Conservation (phyloP, 495 filamentous ascomycete genomes). For the Daldinia decipiens region DNA sequence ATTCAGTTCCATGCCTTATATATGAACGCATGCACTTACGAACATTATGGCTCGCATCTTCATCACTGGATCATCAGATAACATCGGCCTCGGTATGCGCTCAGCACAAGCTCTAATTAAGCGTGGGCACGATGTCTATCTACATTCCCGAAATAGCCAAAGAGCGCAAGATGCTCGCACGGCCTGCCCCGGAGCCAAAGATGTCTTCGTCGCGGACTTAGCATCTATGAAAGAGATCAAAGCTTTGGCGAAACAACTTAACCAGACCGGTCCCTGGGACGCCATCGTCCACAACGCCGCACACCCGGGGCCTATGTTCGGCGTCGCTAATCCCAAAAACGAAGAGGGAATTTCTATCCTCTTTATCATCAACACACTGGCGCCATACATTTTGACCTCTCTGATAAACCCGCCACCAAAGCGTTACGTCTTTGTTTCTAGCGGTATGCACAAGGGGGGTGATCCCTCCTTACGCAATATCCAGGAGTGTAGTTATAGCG, state of each 20-base stretch:
- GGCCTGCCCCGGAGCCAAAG: slow-evolving; percentile 60
- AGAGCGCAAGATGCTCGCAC: slow-evolving; percentile 57
- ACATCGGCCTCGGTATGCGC: slow-evolving; percentile 57
- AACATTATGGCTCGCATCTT: slow-evolving; percentile 63
- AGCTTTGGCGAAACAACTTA: slow-evolving; percentile 60
- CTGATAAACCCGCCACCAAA: slow-evolving; percentile 60
- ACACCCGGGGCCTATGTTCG: slow-evolving; percentile 53
- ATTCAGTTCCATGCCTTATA: background rate
- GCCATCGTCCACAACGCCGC: slow-evolving; percentile 68
- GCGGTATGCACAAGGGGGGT: slow-evolving; percentile 61
- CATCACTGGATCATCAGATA: slow-evolving; percentile 62
- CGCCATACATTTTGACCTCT: slow-evolving; percentile 66
- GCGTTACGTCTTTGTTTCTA: slow-evolving; percentile 63
- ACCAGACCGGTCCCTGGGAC: slow-evolving; percentile 62
- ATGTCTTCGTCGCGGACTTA: slow-evolving; percentile 63
- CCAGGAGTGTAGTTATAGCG: slow-evolving; percentile 52
- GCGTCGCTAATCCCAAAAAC: slow-evolving; percentile 52
- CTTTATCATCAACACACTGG: slow-evolving; percentile 67
- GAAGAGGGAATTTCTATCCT: slow-evolving; percentile 61
- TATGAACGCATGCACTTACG: too few species aligned
- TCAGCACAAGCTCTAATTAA: slow-evolving; percentile 61
- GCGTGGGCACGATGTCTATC: slow-evolving; percentile 64
- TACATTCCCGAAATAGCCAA: slow-evolving; percentile 65
- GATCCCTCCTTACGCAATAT: slow-evolving; percentile 51
- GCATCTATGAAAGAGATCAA: slow-evolving; percentile 64